A percentile compares a stretch with the other conserved stretches of the same genome.
Evolutionary conservation across 2,329 filamentous ascomycete genomes (phyloP).

Genomic region (Ophiostoma tasmaniense): DNA sequence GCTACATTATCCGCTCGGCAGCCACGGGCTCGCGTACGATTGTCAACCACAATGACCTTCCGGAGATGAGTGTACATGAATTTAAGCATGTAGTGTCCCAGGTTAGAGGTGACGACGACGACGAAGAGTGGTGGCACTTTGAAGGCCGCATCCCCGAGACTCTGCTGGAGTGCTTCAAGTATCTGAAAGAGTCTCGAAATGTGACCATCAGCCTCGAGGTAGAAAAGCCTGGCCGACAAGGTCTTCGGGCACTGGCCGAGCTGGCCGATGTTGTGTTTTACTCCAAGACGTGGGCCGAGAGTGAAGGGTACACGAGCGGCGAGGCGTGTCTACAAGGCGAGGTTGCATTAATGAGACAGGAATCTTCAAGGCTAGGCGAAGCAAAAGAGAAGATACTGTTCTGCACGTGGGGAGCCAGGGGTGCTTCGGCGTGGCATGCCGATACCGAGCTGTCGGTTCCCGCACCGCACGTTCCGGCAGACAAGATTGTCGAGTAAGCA

Average conservation of each 20-base stretch:
- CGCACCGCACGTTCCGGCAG: constrained; percentile 33
- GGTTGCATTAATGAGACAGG: background rate
- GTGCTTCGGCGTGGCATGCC: constrained; percentile 39
- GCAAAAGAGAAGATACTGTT: constrained; percentile 18
- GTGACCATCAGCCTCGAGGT: constrained; percentile 56
- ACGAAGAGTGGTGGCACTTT: constrained; percentile 58
- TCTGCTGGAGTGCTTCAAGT: constrained; percentile 48
- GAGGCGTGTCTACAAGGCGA: constrained; percentile 11
- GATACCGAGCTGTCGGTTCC: constrained; percentile 33
- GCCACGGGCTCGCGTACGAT: constrained; percentile 56
- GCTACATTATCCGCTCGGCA: constrained; percentile 59
- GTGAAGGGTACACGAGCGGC: constrained; percentile 25
- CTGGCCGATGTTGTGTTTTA: constrained; percentile 66
- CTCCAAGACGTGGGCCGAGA: constrained; percentile 60
- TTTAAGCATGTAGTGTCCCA: constrained; percentile 32
- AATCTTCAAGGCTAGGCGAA: constrained; percentile 19
- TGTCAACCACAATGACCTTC: constrained; percentile 59
- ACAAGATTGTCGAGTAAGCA: constrained; percentile 48
- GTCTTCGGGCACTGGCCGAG: constrained; percentile 50
- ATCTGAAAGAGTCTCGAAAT: constrained; percentile 30
- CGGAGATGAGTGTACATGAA: constrained; percentile 58
- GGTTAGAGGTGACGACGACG: constrained; percentile 25
- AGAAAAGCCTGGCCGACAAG: constrained; percentile 58
- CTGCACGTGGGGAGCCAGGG: constrained; percentile 39
- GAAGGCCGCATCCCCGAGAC: constrained; percentile 61